Base-by-base conservation (phyloP, 2,329 filamentous ascomycete species). In the Aureobasidium lini region DNA sequence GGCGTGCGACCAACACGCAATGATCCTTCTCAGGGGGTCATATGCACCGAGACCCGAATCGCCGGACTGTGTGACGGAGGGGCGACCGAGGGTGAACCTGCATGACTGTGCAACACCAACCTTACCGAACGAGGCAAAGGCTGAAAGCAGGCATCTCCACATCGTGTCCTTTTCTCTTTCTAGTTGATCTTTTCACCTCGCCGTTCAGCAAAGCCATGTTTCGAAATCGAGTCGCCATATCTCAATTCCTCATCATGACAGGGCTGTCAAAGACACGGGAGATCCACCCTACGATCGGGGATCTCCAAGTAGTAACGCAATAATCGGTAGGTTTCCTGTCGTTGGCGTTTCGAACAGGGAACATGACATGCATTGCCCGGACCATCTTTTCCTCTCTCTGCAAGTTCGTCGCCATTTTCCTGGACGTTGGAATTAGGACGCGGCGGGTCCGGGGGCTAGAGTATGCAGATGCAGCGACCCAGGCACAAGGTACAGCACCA, bases 381-480 rank as follows among this genome's bases (percentile, higher is more conserved):
- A 34, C 50, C 50, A 54, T 46, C 16, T 36, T 46, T 56, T 18
- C 31, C 52, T 46, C 7, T 42, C 52, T 40, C 39, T 54, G n/a
- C 50, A 42, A 54, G 28, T 29, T 54, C 28, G 37, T 32, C 44
- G 13, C 7, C 15, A n/a, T 18, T 47, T 47, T 47, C 42, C 40
- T 37, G 40, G 18, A 56, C 52, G 52, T 56, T 56, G 52, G 52
- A 56, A 15, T 54, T 43, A 54, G 50, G 31, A 56, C 11, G 52
- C 50, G 32, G 29, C 52, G 52, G 52, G 16, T 36, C 52, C 52
- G 52, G 42, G 18, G 52, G 52, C 40, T 56, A 46, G 52, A 28
- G 32, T 56, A 56, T 56, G 52, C 52, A 46, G 40, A 36, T 56
- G 52, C 52, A 56, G 52, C 39, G 29, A 56, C 52, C 52, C 52